Base-by-base conservation (phyloP, 2,329 filamentous ascomycete genomes). In the Cladophialophora yegresii region DNA sequence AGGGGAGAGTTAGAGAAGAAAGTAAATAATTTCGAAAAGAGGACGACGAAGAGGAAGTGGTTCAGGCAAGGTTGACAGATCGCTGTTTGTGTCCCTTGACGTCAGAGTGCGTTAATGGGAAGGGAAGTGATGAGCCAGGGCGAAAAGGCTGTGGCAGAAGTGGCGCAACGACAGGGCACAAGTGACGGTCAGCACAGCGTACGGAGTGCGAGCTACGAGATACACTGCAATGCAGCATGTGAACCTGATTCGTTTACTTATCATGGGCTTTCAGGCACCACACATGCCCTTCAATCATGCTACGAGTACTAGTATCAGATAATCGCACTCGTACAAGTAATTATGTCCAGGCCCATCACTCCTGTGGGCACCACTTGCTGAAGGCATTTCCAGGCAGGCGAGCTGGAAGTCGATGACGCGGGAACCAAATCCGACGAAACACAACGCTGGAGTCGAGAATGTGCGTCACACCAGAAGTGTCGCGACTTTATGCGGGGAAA, bases 401-500 rank as follows among this genome's bases (percentile, higher is more conserved):
- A 16, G 26, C 26, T 45, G 55, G 20, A 12, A 53, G 28, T 59
- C 45, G 22, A 45, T 36, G 28, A 57, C 30, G 61, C 61, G 61
- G 61, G 54, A 53, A 28, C 28, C 22, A 33, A 63, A 36, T 54
- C 61, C 61, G 47, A 49, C 61, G 61, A 63, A 63, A 63, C 54
- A 63, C n/a, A 54, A 23, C 47, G 30, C 33, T 26, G 28, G 30
- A 40, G 43, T 5, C 23, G 13, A 6, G 12, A 36, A 33, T 33
- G 55, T 32, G 47, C 58, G 57, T 63, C 60, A 55, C 61, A 54
- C 47, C 56, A 30, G 13, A 22, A 10, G 47, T 57, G 60, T 60
- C 60, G 61, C 61, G 64, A 66, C 61, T 61, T 51, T 56, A 59
- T 64, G 64, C 64, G 64, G 64, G 64, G 64, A 58, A 63, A 55